Evolutionary conservation across 1,284 basidiomycete genomes (phyloP).

Genomic region (Melanopsichium pennsylvanicum): DNA sequence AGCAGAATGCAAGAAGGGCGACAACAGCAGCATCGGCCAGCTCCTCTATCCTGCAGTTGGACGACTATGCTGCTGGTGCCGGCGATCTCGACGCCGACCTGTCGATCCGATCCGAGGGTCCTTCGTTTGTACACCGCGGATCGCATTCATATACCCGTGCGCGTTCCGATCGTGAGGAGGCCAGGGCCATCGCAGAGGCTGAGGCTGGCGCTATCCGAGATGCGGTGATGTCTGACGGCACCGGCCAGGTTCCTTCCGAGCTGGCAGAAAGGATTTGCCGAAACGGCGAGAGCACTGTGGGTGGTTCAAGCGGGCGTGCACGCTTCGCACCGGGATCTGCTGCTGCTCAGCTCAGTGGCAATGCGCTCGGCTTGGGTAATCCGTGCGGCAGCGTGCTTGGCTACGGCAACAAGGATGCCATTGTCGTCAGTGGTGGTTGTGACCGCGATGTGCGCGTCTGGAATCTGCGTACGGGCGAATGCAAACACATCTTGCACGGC

Average conservation of each 20-base stretch:
- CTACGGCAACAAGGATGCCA: conserved; percentile 74
- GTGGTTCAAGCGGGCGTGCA: neutral
- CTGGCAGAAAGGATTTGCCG: conserved; percentile 33
- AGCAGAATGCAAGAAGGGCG: conserved; percentile 25
- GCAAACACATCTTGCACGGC: conserved; percentile 80
- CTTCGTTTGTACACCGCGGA: conserved; percentile 12
- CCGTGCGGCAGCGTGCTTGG: conserved; percentile 69
- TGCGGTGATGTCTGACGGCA: conserved; percentile 49
- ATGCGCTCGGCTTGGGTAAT: conserved; percentile 47
- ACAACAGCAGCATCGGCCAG: conserved; percentile 4
- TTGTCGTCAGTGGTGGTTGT: conserved; percentile 90
- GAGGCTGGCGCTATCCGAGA: conserved; percentile 47
- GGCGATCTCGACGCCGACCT: conserved; percentile 36
- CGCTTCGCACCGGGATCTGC: conserved; percentile 9
- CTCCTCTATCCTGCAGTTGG: neutral
- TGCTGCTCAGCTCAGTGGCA: conserved; percentile 15
- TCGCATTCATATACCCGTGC: conserved; percentile 14
- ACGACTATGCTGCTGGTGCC: conserved; percentile 16
- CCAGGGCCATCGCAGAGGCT: conserved; percentile 43
- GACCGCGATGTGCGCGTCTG: conserved; percentile 89
- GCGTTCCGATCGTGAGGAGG: conserved; percentile 10
- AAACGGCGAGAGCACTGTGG: conserved; percentile 16
- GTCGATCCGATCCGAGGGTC: conserved; percentile 31
- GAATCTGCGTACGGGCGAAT: conserved; percentile 85
- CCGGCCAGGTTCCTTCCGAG: conserved; percentile 28